Conservation (phyloP, 805 yeast genomes). For the Candida berthetii region DNA sequence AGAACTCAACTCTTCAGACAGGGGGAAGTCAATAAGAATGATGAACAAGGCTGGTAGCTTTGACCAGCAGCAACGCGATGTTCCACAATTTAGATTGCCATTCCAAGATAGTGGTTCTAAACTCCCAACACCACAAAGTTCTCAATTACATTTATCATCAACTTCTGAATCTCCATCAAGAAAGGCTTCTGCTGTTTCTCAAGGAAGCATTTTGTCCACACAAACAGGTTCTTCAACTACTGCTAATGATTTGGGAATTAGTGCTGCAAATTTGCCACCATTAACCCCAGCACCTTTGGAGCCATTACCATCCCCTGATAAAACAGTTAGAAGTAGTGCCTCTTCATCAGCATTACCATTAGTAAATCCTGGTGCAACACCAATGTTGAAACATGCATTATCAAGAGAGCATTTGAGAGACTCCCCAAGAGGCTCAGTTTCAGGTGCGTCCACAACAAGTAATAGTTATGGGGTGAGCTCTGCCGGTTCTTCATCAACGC, state of each 20-base stretch:
- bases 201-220: constrained; percentile 11
- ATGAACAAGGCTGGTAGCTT: constrained; percentile 9
- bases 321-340: too few species aligned
- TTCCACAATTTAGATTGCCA: constrained; percentile 62
- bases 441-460: constrained; percentile 16
- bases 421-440: constrained; percentile 45
- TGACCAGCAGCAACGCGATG: constrained; percentile 19
- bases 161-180: constrained; percentile 21
- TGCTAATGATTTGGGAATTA: constrained; percentile 17
- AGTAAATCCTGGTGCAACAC: too few species aligned
- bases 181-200: constrained; percentile 31
- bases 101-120: constrained; percentile 43
- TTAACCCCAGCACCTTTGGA: constrained; percentile 50
- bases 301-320: constrained; percentile 30
- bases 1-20: constrained; percentile 4
- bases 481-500: background rate
- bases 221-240: constrained; percentile 22
- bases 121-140: constrained; percentile 5
- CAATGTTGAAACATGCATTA: constrained; percentile 5
- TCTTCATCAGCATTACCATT: constrained; percentile 1
- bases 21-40: constrained; percentile 20
- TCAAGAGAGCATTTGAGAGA: constrained; percentile 16
- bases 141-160: constrained; percentile 4
- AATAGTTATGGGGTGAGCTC: background rate
- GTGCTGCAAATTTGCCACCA: constrained; percentile 38